Evolutionary conservation across 208 protist genomes (phyloP), one percentile per base, ranked within the genome.

Genomic region (Acanthamoeba triangularis): DNA sequence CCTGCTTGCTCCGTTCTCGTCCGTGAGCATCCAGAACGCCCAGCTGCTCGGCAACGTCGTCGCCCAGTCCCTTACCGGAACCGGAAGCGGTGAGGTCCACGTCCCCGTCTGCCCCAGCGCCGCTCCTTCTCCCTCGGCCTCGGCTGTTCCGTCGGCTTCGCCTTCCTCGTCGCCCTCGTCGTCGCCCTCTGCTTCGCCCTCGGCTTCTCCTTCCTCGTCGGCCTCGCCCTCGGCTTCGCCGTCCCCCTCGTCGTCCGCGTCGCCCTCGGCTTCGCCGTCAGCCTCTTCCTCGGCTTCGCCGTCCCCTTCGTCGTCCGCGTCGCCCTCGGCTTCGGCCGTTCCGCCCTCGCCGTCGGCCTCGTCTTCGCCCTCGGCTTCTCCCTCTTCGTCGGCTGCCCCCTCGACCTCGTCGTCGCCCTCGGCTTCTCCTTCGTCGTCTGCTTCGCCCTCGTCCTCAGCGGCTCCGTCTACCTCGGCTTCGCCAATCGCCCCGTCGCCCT

Each of bases 31-130:
- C 52, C 11, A 56, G 49, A 88, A 88, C 80, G 80, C 8, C 30
- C 80, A 88, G 80, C 49, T 88, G 28, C 80, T 88, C 11, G 80
- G 80, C 49, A 88, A 88, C 33, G 80, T 88, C 30, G 80, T 88
- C 28, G 80, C 80, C 5, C 80, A 16, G n/a, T 44, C n/a, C 4
- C 80, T 88, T 7, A 88, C 80, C 6, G 25, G 80, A 16, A 63
- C 49, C n/a, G 80, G 80, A 49, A 88, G 80, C 52, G 80, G 80
- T 25, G 80, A 88, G 80, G 80, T 88, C 28, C 80, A 88, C 52
- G 28, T 88, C 13, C 80, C 80, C 49, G 47, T 44, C 5, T 88
- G 80, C 80, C 41, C 80, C 28, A 44, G 23, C 6, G 8, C 80
- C 8, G 28, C 23, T 25, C 44, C 78, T 8, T 87, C 78, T 2